These are phyloP conservation scores for Eucalyptus brandiana DNA, from an alignment of 345 rosid species.

Conservation along the genomic window DNA sequence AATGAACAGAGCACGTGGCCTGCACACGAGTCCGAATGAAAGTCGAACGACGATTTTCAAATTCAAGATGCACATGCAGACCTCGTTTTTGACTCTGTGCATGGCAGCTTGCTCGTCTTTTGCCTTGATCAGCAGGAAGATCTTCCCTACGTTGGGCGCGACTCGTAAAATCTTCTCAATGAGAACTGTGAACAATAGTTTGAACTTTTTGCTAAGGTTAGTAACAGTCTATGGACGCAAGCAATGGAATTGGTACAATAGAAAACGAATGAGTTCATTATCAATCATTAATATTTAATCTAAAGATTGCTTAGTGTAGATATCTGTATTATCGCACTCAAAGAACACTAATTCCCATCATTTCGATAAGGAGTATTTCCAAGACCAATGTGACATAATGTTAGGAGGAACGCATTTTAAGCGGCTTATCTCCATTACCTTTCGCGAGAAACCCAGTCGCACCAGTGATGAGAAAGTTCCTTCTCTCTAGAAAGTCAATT, in stretches of 20 bases:
- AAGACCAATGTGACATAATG: background rate
- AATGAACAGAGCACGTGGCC: background rate
- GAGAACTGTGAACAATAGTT: background rate
- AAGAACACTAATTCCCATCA: background rate
- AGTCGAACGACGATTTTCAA: background rate
- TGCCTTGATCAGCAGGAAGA: background rate
- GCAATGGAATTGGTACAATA: background rate
- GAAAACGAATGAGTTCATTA: background rate
- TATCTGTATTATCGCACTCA: background rate
- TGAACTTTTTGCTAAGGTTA: background rate
- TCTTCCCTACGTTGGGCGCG: background rate
- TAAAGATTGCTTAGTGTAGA: background rate
- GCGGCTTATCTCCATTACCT: background rate
- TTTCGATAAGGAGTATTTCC: background rate
- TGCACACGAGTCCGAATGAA: background rate
- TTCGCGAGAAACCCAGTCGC: background rate
- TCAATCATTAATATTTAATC: background rate
- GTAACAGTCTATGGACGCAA: background rate
- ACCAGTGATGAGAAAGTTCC: background rate
- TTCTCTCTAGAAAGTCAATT: background rate
- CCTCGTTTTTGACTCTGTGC: background rate
- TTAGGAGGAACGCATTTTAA: background rate
- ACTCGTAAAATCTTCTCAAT: background rate
- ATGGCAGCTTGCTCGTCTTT: background rate
- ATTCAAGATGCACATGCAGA: background rate